phyloP scores from a whole-genome alignment of 202 grass and related monocot genomes.

The Elaeis oleifera region DNA sequence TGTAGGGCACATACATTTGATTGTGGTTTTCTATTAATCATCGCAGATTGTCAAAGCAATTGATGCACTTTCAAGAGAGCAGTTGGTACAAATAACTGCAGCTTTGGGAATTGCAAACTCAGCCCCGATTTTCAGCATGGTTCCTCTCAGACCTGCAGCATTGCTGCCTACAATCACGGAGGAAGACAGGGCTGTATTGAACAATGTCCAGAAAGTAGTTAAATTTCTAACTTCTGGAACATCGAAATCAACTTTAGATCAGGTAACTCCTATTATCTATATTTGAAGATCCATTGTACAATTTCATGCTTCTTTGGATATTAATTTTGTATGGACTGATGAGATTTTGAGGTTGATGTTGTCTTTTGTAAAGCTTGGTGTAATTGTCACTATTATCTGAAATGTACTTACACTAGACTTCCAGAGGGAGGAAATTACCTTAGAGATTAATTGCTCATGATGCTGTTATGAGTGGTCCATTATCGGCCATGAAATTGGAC shows the following conservation, averaged over 20 bases:
- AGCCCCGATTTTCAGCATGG: slow-evolving; percentile 77
- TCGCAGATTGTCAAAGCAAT: slow-evolving; percentile 91
- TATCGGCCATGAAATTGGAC: too few relatives aligned
- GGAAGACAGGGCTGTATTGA: slow-evolving; percentile 86
- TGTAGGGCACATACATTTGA: too few relatives aligned
- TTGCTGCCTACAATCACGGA: slow-evolving; percentile 81
- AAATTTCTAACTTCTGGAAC: slow-evolving; percentile 78
- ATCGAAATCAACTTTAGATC: slow-evolving; percentile 35
- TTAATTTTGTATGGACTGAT: neutral
- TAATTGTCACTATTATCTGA: too few relatives aligned
- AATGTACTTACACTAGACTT: too few relatives aligned
- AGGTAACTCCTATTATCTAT: slow-evolving; percentile 32
- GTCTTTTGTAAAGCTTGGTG: too few relatives aligned
- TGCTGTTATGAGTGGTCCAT: too few relatives aligned
- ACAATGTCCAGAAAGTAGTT: slow-evolving; percentile 85
- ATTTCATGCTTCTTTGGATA: neutral
- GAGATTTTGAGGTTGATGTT: too few relatives aligned
- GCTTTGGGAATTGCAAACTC: slow-evolving; percentile 54
- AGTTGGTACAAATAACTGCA: slow-evolving; percentile 60
- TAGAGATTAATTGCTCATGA: too few relatives aligned
- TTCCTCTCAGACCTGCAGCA: slow-evolving; percentile 46
- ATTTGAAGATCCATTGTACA: neutral
- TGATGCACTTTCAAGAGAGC: slow-evolving; percentile 89
- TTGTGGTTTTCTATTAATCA: neutral
- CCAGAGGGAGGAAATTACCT: too few relatives aligned